Base-by-base conservation (phyloP, 108 stramenopile genomes). In the Skeletonema grethae region DNA sequence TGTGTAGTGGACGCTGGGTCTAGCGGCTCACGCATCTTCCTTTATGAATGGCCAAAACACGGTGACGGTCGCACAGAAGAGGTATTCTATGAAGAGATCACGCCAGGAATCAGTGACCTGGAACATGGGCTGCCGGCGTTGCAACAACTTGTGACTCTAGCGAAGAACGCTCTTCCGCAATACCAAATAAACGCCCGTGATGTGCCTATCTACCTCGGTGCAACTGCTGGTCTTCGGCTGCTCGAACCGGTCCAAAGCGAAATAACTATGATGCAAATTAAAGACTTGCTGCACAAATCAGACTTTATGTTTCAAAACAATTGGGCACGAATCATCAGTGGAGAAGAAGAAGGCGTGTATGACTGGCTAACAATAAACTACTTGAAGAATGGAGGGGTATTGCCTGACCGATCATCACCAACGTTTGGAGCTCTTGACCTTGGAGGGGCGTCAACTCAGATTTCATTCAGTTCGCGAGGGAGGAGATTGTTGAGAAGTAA, bases 291-390 rank as follows among this genome's bases (percentile, higher is more conserved):
- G 59, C 39, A 77, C 72, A 7, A 74, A 71, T 76, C 93, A 57
- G 60, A 88, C 86, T 61, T 98, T 94, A 62, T 69, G 28, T 97
- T 97, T 67, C 68, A 66, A 31, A 69, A 88, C 46, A 89, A 88
- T 48, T 83, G 85, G 68, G 96, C 96, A 3, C 75, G 96, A 30
- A 84, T 86, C 6, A 80, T 98, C 13, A 82, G 84, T 9, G 97
- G 97, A 16, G 97, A 98, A 82, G 97, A 98, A 75, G 97, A 97
- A 67, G 94, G 87, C 4, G 84, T 92, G 16, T 97, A 87, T 79
- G 94, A 88, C 2, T 97, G 95, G 93, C 59, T 90, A 2, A 91
- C 87, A 16, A 77, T 88, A 4, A 96, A 97, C 72, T 97, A 88
- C 74, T 43, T 92, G 13, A 71, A 84, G 73, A 94, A 88, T 73